Conservation (phyloP, 139 green algal genomes). For the Closterium sp. region DNA sequence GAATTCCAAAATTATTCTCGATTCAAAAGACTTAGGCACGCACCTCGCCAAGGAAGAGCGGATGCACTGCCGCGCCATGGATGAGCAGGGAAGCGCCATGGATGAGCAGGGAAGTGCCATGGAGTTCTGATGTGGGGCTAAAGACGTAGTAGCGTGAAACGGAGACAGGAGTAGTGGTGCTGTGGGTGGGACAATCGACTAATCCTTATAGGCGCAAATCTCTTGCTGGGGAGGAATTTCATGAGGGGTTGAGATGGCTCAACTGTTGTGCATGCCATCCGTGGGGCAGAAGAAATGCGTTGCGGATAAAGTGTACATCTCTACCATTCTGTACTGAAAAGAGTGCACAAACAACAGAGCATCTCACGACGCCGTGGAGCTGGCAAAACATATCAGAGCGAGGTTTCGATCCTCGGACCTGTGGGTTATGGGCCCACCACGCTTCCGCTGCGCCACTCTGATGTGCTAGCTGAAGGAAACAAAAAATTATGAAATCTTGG, state of each 20-base stretch:
- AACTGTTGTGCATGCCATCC: too few relatives aligned
- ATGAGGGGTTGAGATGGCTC: too few relatives aligned
- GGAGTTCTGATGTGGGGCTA: not conserved
- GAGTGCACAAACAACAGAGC: not conserved
- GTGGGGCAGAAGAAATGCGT: too few relatives aligned
- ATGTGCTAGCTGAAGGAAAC: too few relatives aligned
- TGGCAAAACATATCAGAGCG: not conserved
- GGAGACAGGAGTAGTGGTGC: not conserved
- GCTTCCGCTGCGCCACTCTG: slow-evolving; percentile 18
- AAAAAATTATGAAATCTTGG: too few relatives aligned
- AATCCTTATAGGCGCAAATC: not conserved
- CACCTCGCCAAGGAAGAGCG: not conserved
- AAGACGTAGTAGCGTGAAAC: not conserved
- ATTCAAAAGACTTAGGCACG: not conserved
- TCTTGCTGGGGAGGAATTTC: not conserved
- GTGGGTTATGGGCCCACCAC: slow-evolving; percentile 15
- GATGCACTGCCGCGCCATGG: not conserved
- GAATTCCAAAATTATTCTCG: too few relatives aligned
- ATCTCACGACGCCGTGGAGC: too few relatives aligned
- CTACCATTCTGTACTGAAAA: too few relatives aligned
- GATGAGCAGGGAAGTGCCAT: not conserved
- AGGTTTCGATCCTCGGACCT: slow-evolving; percentile 12
- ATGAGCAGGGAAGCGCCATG: not conserved
- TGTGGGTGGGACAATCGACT: not conserved
- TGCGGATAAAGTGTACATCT: too few relatives aligned